Base-by-base conservation (phyloP, 352 stramenopile species). In the Phytophthora hibernalis region DNA sequence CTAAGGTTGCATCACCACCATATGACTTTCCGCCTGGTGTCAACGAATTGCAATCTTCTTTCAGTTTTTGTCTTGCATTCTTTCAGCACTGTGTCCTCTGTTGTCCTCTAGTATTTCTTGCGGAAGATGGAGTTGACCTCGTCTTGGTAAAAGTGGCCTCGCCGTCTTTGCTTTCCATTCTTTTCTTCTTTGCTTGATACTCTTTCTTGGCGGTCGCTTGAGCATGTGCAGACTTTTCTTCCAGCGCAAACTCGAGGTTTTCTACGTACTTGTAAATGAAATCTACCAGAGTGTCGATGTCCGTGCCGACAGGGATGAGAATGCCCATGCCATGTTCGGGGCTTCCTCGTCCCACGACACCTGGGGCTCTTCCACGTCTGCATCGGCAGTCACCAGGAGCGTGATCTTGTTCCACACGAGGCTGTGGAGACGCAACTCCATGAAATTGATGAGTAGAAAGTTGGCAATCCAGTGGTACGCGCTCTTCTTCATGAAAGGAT, bases 391-490 rank as follows among this genome's bases (percentile, higher is more conserved):
- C 21, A 93, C 55, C 11, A 93, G 70, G 16, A 95, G 72, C 61
- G 85, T 80, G 22, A 93, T 71, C 55, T 92, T 92, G 72, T 95
- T 95, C 87, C 85, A 95, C 57, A 95, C 83, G 28, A 93, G 79
- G 52, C 78, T 84, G 65, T 92, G 83, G 16, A 95, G 68, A 45
- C 83, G 77, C 40, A 95, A 61, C 45, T 93, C 85, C 82, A 91
- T 91, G 64, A 95, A 95, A 62, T 95, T 85, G 43, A 87, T 68
- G 3, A 95, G 76, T n/a, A 95, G 59, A 5, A 89, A 65, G 56
- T 91, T 91, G 16, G 83, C 87, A 38, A 95, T 77, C 85, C 87
- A 93, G 52, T 83, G 78, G 57, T 91, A 95, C 31, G 83, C 83
- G 44, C 70, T 77, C 31, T 76, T 76, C 38, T 80, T 86, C 65